Evolutionary conservation across 2,329 filamentous ascomycete species (phyloP).

Genomic region (Xylaria sp.): DNA sequence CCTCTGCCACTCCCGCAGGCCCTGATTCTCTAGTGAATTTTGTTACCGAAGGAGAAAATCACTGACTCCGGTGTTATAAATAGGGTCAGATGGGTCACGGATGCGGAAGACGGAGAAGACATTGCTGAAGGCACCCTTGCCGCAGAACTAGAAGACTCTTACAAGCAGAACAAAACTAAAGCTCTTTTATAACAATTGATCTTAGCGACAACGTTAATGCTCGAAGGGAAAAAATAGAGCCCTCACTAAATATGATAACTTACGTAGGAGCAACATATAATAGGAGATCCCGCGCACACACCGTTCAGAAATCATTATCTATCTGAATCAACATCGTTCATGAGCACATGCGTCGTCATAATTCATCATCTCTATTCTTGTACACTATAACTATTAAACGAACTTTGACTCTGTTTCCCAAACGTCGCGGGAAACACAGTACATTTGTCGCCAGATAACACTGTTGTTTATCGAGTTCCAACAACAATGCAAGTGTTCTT

Average conservation of each 20-base stretch:
- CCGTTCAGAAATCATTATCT: not conserved
- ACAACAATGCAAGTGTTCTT: constrained; percentile 4
- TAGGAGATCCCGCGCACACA: not conserved
- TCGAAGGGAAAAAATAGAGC: not conserved
- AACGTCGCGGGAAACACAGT: not conserved
- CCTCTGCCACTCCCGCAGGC: not conserved
- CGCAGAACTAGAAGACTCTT: constrained; percentile 29
- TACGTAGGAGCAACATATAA: not conserved
- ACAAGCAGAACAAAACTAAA: not conserved
- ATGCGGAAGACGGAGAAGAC: constrained; percentile 35
- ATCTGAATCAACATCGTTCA: not conserved
- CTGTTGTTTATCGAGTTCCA: not conserved
- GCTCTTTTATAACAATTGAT: constrained; percentile 10
- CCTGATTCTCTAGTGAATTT: not conserved
- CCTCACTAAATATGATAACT: not conserved
- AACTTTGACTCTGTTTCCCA: not conserved
- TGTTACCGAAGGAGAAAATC: not conserved
- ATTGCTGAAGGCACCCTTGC: constrained; percentile 33
- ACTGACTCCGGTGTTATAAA: not conserved
- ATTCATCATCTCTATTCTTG: not conserved
- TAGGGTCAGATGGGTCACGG: constrained; percentile 35
- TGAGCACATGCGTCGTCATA: not conserved
- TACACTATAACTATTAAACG: not conserved
- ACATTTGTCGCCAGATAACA: not conserved
- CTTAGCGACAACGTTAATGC: not conserved